A percentile compares a stretch with the other conserved stretches of the same genome.
These are phyloP conservation scores for Phoma herbarum DNA, from an alignment of 2,329 filamentous ascomycete species.

Conservation along the genomic window DNA sequence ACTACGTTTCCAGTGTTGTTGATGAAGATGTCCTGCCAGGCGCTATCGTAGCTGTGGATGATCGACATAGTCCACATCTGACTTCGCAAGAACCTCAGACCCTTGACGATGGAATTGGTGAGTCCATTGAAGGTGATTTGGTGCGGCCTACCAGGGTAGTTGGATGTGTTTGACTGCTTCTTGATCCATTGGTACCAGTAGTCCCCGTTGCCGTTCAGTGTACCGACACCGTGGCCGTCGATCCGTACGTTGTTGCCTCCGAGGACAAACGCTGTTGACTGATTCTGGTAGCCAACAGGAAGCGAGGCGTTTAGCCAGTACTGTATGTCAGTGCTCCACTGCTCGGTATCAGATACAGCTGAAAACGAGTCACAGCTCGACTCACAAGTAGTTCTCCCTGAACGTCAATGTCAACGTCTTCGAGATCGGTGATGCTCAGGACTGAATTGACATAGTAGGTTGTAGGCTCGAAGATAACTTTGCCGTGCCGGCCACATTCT, in stretches of 20 bases:
- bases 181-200: conserved; percentile 65
- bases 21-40: conserved; percentile 62
- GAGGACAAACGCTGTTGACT: conserved; percentile 41
- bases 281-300: conserved; percentile 47
- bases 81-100: conserved; percentile 63
- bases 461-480: conserved; percentile 31
- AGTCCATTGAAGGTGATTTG: conserved; percentile 61
- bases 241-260: conserved; percentile 63
- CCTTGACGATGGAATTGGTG: conserved; percentile 59
- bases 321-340: conserved; percentile 38
- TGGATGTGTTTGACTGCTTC: conserved; percentile 33
- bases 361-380: not conserved
- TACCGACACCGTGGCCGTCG: conserved; percentile 62
- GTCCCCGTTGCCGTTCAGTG: conserved; percentile 67
- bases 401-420: conserved; percentile 39
- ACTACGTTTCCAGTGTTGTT: conserved; percentile 54
- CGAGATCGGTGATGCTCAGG: conserved; percentile 34
- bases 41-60: conserved; percentile 57
- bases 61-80: conserved; percentile 70
- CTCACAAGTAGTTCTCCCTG: conserved; percentile 34
- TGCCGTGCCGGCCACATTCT: conserved; percentile 33
- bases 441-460: conserved; percentile 38
- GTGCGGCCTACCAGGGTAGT: conserved; percentile 57
- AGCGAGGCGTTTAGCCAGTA: conserved; percentile 44
- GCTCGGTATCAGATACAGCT: not conserved